Base-by-base conservation (phyloP, 768 basidiomycete species). In the Leccinum truebloodii region DNA sequence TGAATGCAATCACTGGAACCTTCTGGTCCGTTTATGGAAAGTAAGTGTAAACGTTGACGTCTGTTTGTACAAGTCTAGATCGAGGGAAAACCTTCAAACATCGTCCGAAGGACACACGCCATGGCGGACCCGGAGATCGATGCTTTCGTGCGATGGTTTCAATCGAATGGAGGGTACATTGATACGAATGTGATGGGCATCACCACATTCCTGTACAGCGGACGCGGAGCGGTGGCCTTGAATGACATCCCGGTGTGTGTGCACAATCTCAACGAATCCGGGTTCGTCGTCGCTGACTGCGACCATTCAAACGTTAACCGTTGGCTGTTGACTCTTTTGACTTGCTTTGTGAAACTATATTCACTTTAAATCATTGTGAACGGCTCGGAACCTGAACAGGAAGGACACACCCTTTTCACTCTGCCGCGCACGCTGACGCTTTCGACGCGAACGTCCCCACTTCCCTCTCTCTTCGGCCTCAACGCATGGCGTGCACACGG, bases 361-460 rank as follows among this genome's bases (percentile, higher is more conserved):
- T n/a, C 4, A 9, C 39, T 41, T 41, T n/a, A 0, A 4, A n/a
- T 41, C 44, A 3, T 44, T 44, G n/a, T 44, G 44, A 44, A 44
- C 44, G 44, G n/a, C n/a, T 2, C 2, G 1, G 22, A 20, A 6
- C 6, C 10, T n/a, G n/a, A 3, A 52, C 65, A 95, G 93, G 81
- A 86, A 78, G 89, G 85, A 52, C 80, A 89, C 57, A 81, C 83
- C 0, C 75, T 99, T 1, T 97, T 98, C 73, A 82, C 87, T 2
- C 85, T 98, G 18, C 97, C 96, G 1, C 84, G 92, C 16, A 68
- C 79, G 16, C 70, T 95, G 55, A 85, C 91, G 2, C 82, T 99
- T 10, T 93, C 94, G 0, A 88, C 86, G 6, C 83, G 86, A 28
- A 95, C 92, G 2, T 93, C 89, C 1, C 57, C 73, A 1, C 81